phyloP scores from a whole-genome alignment of 2,329 filamentous ascomycete species.

The Diplodia scrobiculata region DNA sequence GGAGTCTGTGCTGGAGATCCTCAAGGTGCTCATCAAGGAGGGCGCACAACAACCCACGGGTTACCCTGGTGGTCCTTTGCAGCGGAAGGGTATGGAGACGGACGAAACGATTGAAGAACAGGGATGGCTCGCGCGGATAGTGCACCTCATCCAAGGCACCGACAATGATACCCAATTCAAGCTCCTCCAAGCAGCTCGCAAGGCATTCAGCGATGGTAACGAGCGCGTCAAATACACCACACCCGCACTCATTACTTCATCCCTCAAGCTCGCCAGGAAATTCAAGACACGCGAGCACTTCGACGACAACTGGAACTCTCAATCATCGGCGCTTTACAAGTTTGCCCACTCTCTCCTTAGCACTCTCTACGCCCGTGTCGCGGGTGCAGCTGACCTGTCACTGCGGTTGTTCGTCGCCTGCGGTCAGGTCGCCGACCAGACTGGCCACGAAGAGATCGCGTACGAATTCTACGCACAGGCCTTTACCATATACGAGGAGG shows the following conservation, averaged over 20 bases:
- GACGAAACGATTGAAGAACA: conserved; percentile 98
- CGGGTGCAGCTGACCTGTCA: conserved; percentile 81
- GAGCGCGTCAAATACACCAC: conserved; percentile 96
- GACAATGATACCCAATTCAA: conserved; percentile 95
- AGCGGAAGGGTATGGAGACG: conserved; percentile 78
- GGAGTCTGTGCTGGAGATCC: conserved; percentile 82
- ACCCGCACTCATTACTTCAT: conserved; percentile 84
- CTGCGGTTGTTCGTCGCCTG: conserved; percentile 88
- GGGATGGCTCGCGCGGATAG: conserved; percentile 89
- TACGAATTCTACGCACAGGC: conserved; percentile 99
- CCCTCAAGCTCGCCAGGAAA: conserved; percentile 82
- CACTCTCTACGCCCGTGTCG: conserved; percentile 83
- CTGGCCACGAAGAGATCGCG: conserved; percentile 88
- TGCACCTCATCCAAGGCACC: conserved; percentile 79
- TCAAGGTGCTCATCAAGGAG: conserved; percentile 91
- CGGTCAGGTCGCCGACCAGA: conserved; percentile 89
- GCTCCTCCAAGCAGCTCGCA: conserved; percentile 82
- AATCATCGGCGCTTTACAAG: conserved; percentile 84
- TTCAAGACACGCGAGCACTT: conserved; percentile 91
- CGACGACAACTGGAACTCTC: conserved; percentile 71
- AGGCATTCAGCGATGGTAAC: conserved; percentile 86
- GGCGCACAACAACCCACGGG: conserved; percentile 78
- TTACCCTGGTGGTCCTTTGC: conserved; percentile 75
- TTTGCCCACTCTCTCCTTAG: conserved; percentile 90
- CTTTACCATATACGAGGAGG: conserved; percentile 97